Base-by-base conservation (phyloP, 78 protist genomes). In the Bigelowiella natans region DNA sequence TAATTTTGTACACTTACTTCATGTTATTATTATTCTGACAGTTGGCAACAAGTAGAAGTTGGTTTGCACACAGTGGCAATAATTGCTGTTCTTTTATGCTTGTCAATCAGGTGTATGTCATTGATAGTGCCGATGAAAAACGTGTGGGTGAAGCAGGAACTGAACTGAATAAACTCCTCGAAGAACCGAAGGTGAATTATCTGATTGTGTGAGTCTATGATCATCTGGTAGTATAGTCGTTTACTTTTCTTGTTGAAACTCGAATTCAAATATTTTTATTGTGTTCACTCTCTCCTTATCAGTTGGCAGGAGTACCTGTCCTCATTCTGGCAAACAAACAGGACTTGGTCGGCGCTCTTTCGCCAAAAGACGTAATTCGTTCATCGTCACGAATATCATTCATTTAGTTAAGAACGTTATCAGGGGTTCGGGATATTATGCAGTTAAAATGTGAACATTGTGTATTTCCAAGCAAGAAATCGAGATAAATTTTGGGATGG, bases 311-410 rank as follows among this genome's bases (percentile, higher is more conserved):
- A 26, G 93, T 91, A 11, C 93, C 95, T 2, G 82, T 93, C 36
- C 91, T 96, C 1, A 38, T 96, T 11, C 90, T 92, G 39, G 96
- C 96, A 28, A 94, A 96, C 94, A 95, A 95, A 89, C 95, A 93
- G 88, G 96, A 93, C 34, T 91, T 95, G 0, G 26, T 91, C 82
- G 83, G 36, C 31, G 96, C 97, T 2, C 84, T 93, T 40, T 1
- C 92, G 1, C 51, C 95, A 0, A 92, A 90, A 0, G 94, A 88
- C 1, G 40, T 29, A 51, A 51, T n/a, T n/a, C n/a, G n/a, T n/a
- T n/a, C 85, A 39, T 82, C 34, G 36, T 1, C 34, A 39, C 82
- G 63, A 36, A 37, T 31, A 3, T 39, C 39, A 3, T 18, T 86
- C 34, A 86, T 39, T 11, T 40, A 18, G 40, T 38, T 28, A 31